phyloP scores from a whole-genome alignment of 768 basidiomycete genomes.

The Mycena crocata region DNA sequence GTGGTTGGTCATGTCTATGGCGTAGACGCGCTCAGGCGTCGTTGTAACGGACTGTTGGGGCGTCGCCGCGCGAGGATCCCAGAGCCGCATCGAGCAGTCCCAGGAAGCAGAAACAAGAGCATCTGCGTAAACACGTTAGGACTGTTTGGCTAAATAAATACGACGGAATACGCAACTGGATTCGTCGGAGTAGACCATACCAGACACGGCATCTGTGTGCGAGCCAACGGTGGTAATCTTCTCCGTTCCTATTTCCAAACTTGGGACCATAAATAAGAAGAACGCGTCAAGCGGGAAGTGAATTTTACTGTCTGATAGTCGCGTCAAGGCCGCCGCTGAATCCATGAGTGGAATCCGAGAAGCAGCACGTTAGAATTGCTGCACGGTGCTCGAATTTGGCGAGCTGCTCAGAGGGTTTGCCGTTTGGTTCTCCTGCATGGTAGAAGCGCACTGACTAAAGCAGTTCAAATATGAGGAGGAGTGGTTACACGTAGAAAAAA shows the following conservation, averaged over 20 bases:
- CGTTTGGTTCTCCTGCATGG: slow-evolving; percentile 74
- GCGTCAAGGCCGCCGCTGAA: slow-evolving; percentile 93
- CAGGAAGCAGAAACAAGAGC: slow-evolving; percentile 88
- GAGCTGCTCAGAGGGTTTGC: slow-evolving; percentile 70
- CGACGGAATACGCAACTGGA: slow-evolving; percentile 56
- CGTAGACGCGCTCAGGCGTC: slow-evolving; percentile 88
- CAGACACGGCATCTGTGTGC: slow-evolving; percentile 84
- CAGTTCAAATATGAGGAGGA: slow-evolving; percentile 8
- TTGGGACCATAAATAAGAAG: slow-evolving; percentile 41
- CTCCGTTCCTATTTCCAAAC: slow-evolving; percentile 82
- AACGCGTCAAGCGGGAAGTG: neutral
- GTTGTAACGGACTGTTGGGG: slow-evolving; percentile 69
- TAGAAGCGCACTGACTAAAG: slow-evolving; percentile 54
- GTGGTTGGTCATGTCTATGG: slow-evolving; percentile 81
- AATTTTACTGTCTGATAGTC: slow-evolving; percentile 82
- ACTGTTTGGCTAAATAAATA: neutral
- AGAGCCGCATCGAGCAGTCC: slow-evolving; percentile 90
- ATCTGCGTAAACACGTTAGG: slow-evolving; percentile 54
- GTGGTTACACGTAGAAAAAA: slow-evolving; percentile 17
- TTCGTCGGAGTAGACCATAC: slow-evolving; percentile 76
- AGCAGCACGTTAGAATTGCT: slow-evolving; percentile 87
- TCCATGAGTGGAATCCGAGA: slow-evolving; percentile 72
- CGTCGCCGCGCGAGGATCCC: slow-evolving; percentile 78
- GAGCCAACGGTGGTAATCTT: slow-evolving; percentile 80
- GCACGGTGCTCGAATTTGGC: slow-evolving; percentile 91